Conservation (phyloP, 768 basidiomycete genomes). For the Lepiota venenata region DNA sequence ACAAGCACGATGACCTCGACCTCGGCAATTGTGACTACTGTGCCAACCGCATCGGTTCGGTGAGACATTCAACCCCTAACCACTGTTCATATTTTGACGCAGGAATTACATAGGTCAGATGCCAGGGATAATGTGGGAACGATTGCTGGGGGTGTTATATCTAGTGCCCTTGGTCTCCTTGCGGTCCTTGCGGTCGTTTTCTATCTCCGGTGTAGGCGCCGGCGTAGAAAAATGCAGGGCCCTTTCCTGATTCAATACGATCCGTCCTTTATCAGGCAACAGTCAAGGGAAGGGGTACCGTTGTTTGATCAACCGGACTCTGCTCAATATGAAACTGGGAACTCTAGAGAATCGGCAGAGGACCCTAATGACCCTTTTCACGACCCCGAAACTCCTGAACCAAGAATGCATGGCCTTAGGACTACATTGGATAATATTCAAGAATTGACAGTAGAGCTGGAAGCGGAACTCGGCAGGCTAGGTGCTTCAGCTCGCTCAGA, state of each 20-base stretch:
- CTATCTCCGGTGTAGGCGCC: slow-evolving; percentile 1
- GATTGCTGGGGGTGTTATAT: slow-evolving; percentile 4
- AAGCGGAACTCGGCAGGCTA: too few species aligned
- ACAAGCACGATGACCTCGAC: neutral
- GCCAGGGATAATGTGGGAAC: neutral
- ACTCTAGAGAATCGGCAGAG: too few species aligned
- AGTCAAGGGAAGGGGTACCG: too few species aligned
- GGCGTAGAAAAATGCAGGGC: neutral
- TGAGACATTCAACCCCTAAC: neutral
- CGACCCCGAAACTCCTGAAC: too few species aligned
- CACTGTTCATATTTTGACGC: neutral
- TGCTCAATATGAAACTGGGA: too few species aligned
- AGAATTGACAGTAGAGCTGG: neutral
- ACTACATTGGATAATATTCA: too few species aligned
- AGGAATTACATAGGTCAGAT: neutral
- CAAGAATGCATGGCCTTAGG: too few species aligned
- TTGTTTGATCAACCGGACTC: too few species aligned
- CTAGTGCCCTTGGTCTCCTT: neutral
- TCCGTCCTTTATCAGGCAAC: too few species aligned
- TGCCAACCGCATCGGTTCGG: neutral
- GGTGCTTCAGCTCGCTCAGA: too few species aligned
- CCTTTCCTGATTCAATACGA: neutral
- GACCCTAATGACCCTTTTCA: too few species aligned
- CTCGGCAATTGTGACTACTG: neutral
- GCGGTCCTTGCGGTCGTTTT: neutral